Evolutionary conservation across 2,329 filamentous ascomycete genomes (phyloP), one percentile per base, ranked within the genome.

Genomic region (Metarhizium anisopliae): DNA sequence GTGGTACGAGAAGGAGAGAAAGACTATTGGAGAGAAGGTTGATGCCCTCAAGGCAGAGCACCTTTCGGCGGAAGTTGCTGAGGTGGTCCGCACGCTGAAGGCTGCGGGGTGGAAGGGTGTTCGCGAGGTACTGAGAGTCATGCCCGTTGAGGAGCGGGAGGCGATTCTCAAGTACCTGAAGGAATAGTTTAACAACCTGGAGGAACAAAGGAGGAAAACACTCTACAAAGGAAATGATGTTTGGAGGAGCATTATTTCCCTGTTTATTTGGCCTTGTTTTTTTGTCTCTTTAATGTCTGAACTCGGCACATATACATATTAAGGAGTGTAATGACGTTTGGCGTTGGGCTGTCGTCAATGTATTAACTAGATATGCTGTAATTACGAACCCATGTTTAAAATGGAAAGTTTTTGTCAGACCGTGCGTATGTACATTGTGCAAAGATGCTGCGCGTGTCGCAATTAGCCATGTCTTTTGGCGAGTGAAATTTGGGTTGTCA

Each of bases 1-100:
- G 64, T 99, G 94, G 94, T 97, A 96, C 70, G 94, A 99, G 79
- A 86, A 93, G 75, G 94, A 97, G 76, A 81, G 90, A 68, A 90
- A 93, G 78, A 75, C 77, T 45, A 84, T 99, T 52, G 81, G 87
- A 60, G 82, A 87, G 60, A 95, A 94, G 82, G 84, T 97, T 32
- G 91, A 96, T 70, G 74, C 78, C 13, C 78, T 97, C 66, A 94
- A 90, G 81, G 80, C 82, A 5, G 89, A 96, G 58, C 81, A 83
- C 47, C 79, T 78, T 50, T 70, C 76, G 16, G 65, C 66, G n/a
- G 73, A 79, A 62, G 68, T 79, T 59, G 71, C 72, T n/a, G 68
- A 69, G 18, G 64, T 79, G 36, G 65, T 80, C 55, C 71, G 74
- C 32, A 65, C 66, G 55, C 74, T 79, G 63, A 76, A 77, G 66